Conservation (phyloP, 805 yeast species). For the Yarrowia phangngaensis region DNA sequence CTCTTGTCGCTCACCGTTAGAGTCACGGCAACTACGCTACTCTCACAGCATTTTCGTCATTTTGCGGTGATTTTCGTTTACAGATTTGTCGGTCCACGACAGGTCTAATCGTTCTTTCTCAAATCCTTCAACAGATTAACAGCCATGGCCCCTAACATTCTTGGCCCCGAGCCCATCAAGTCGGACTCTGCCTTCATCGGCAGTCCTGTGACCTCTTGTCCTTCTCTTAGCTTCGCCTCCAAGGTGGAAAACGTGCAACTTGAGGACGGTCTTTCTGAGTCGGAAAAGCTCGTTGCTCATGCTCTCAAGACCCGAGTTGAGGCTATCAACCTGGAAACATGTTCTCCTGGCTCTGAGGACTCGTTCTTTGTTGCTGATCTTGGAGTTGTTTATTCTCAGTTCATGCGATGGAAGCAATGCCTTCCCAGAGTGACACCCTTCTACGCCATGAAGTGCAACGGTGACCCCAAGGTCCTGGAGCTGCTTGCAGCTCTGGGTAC, state of each 20-base stretch:
- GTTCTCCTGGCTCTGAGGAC: slow-evolving; percentile 74
- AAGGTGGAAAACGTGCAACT: no score
- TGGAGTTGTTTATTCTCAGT: slow-evolving; percentile 62
- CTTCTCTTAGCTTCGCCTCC: not conserved
- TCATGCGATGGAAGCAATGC: slow-evolving; percentile 55
- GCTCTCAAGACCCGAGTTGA: slow-evolving; percentile 32
- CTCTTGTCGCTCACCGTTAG: slow-evolving; percentile 6
- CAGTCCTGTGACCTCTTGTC: slow-evolving; percentile 1
- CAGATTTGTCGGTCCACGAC: slow-evolving; percentile 26
- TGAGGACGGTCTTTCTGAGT: slow-evolving; percentile 4
- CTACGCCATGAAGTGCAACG: slow-evolving; percentile 94
- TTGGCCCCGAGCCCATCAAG: slow-evolving; percentile 23
- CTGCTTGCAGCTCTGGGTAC: slow-evolving; percentile 59
- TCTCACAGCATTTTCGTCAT: slow-evolving; percentile 16
- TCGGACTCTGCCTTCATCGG: not conserved
- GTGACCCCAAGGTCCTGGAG: slow-evolving; percentile 56
- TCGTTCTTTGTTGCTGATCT: slow-evolving; percentile 87
- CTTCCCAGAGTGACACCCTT: slow-evolving; percentile 80
- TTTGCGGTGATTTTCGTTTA: slow-evolving; percentile 16
- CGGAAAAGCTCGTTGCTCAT: slow-evolving; percentile 28
- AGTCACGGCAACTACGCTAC: slow-evolving; percentile 25
- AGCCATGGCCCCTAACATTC: slow-evolving; percentile 19
- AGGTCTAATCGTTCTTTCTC: slow-evolving; percentile 13
- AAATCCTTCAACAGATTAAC: not conserved
- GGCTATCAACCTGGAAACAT: slow-evolving; percentile 51